phyloP scores from a whole-genome alignment of 805 yeast genomes.

The Candida peoriensis region DNA sequence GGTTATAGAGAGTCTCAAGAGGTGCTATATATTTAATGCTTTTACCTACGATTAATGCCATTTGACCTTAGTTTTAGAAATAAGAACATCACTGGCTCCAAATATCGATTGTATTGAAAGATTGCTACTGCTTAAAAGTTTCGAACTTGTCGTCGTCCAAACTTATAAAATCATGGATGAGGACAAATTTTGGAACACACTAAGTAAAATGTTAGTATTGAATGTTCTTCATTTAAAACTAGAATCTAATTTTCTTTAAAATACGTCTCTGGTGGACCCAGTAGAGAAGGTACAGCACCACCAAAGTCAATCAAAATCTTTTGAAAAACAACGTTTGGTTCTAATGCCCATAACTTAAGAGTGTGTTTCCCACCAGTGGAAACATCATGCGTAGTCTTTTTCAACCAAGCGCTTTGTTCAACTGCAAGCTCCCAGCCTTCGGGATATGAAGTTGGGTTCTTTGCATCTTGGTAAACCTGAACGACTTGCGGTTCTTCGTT shows the following conservation, averaged over 20 bases:
- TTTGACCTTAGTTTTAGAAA: too few species aligned
- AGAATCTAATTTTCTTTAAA: neutral
- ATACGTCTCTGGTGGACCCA: constrained; percentile 12
- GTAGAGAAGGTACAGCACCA: constrained; percentile 7
- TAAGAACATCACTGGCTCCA: too few species aligned
- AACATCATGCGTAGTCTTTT: constrained; percentile 9
- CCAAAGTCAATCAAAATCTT: constrained; percentile 11
- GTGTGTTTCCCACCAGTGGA: constrained; percentile 7
- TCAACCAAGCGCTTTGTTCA: constrained; percentile 10
- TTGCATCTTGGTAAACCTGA: constrained; percentile 10
- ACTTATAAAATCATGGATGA: too few species aligned
- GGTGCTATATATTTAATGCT: too few species aligned
- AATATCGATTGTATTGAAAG: too few species aligned
- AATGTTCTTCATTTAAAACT: too few species aligned
- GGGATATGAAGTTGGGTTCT: constrained; percentile 10
- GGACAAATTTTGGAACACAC: too few species aligned
- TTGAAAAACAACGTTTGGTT: constrained; percentile 12
- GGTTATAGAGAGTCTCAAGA: too few species aligned
- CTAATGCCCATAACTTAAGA: constrained; percentile 10
- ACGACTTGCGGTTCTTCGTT: constrained; percentile 10
- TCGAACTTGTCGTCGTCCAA: too few species aligned
- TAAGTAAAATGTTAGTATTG: too few species aligned
- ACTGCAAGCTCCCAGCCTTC: constrained; percentile 12
- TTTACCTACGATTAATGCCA: too few species aligned
- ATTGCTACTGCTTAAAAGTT: too few species aligned